These are phyloP conservation scores for Sugiyamaella xylanicola DNA, from an alignment of 1,139 yeast genomes.

Conservation along the genomic window DNA sequence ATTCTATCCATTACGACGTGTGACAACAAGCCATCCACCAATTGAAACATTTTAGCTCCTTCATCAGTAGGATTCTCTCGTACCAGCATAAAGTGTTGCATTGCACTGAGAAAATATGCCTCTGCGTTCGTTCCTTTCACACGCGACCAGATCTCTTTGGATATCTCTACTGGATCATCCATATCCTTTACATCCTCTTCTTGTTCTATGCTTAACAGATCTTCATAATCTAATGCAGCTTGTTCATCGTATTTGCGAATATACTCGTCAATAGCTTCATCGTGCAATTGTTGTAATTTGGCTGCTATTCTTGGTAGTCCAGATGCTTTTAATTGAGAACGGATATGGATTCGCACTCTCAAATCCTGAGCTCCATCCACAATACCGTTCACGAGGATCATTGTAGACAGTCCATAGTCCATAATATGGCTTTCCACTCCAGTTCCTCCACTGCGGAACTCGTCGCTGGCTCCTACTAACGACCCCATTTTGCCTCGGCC, in stretches of 20 bases:
- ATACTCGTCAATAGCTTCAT: conserved; percentile 66
- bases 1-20: conserved; percentile 65
- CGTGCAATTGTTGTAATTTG: conserved; percentile 62
- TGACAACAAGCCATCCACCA: conserved; percentile 81
- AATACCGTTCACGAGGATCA: conserved; percentile 74
- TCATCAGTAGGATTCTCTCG: conserved; percentile 53
- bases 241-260: conserved; percentile 63
- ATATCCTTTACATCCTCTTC: conserved; percentile 51
- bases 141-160: conserved; percentile 68
- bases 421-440: conserved; percentile 69
- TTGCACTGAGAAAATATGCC: conserved; percentile 69
- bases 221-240: conserved; percentile 71
- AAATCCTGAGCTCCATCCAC: conserved; percentile 65
- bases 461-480: conserved; percentile 92
- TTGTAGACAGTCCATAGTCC: conserved; percentile 79
- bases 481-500: conserved; percentile 92
- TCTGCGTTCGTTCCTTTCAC: conserved; percentile 70
- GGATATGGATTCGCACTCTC: conserved; percentile 68
- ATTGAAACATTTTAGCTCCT: conserved; percentile 70
- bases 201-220: conserved; percentile 60
- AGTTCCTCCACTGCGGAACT: conserved; percentile 62
- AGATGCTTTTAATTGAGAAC: conserved; percentile 76
- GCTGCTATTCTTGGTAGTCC: conserved; percentile 69
- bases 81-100: conserved; percentile 76
- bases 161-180: conserved; percentile 70